Conservation (phyloP, 768 basidiomycete genomes). For the Porphyrellus cyaneotinctus region DNA sequence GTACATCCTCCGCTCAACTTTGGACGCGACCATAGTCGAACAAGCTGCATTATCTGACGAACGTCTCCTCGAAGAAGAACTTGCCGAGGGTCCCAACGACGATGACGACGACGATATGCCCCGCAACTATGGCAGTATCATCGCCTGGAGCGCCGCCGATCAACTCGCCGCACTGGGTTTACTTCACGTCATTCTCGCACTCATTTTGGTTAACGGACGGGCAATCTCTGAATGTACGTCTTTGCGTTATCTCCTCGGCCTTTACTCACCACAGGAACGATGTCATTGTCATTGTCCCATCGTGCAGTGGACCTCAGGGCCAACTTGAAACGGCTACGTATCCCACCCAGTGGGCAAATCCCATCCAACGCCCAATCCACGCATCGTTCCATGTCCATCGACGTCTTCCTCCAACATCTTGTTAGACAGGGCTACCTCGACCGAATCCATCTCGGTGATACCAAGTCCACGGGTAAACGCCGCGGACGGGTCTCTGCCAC, state of each 20-base stretch:
- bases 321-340: constrained; percentile 64
- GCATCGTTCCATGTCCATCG: constrained; percentile 51
- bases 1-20: constrained; percentile 76
- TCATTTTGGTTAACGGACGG: constrained; percentile 80
- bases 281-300: neutral
- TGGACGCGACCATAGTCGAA: constrained; percentile 61
- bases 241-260: neutral
- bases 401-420: constrained; percentile 61
- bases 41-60: constrained; percentile 50
- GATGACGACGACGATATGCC: constrained; percentile 49
- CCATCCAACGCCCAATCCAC: constrained; percentile 49
- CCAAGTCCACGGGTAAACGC: constrained; percentile 46
- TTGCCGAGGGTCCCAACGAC: constrained; percentile 44
- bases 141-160: constrained; percentile 68
- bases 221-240: constrained; percentile 65
- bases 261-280: neutral
- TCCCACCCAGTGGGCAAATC: constrained; percentile 47
- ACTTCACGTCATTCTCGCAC: constrained; percentile 73
- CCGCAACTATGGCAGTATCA: constrained; percentile 59
- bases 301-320: constrained; percentile 65
- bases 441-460: constrained; percentile 50
- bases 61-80: constrained; percentile 43
- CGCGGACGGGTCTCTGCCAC: constrained; percentile 49
- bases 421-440: constrained; percentile 78
- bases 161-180: constrained; percentile 69